Evolutionary conservation across 2,329 filamentous ascomycete species (phyloP), one percentile per base, ranked within the genome.

Genomic region (Cyphellophora europaea): DNA sequence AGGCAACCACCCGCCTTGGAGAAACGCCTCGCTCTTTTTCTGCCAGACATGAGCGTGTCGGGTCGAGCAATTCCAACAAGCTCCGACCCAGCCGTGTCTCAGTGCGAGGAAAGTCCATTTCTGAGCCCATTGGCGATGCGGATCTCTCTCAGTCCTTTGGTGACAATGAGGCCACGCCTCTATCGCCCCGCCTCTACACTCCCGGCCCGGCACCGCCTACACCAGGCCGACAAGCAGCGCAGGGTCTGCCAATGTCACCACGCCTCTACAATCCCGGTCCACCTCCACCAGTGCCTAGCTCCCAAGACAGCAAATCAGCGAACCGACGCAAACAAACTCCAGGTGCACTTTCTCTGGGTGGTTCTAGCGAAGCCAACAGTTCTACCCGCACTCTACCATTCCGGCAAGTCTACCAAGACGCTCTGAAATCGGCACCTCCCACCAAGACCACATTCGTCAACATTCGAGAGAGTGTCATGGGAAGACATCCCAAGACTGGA

Each of bases 61-160:
- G 65, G 6, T 66, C 46, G 48, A 53, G 49, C 42, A 57, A 43
- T 39, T 51, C 51, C 55, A 53, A 54, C 42, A 69, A 65, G 44
- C 57, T 64, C 44, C 62, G 66, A 31, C 61, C 61, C 2, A 59
- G 54, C 3, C 53, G 53, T 16, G 41, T 62, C 28, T 54, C 56
- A 5, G 54, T 76, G 30, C 69, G 69, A 34, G 72, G 72, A 40
- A 58, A 77, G 23, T 65, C 68, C 39, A 78, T 79, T 45, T 74
- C 71, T 13, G 64, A 69, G 5, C 72, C 73, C 2, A 55, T 74
- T 25, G 54, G 54, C 19, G 65, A 63, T 1, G 62, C 64, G 8
- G 62, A 66, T 11, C 57, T 61, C 15, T 59, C 59, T 38, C 56
- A 61, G 0, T 55, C 56, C 16, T 54, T 58, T 3, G 58, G 66